Base-by-base conservation (phyloP, 1,284 basidiomycete species). In the Ustilago nuda region DNA sequence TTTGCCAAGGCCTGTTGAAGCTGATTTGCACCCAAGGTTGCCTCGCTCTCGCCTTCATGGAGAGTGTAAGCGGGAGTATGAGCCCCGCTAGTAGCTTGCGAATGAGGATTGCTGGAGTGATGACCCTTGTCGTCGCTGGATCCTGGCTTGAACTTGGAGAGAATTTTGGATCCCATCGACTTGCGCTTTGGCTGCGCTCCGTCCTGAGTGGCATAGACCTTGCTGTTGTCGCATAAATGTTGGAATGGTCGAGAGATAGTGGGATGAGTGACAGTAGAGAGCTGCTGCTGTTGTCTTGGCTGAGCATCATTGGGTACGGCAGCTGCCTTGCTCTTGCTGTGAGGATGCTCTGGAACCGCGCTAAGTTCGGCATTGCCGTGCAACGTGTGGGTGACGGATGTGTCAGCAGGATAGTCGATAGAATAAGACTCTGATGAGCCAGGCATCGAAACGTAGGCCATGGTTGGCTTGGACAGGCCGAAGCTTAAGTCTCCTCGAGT, bases 111-210 rank as follows among this genome's bases (percentile, higher is more conserved):
- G 30, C 43, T 41, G 15, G 51, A 5, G 15, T 35, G 12, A 11
- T 57, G 54, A 3, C 17, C 37, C 36, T 52, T 58, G 13, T 71
- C 61, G 33, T 71, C 57, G 8, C 39, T 27, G 4, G 64, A 52
- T 1, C 54, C 19, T 12, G 48, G 61, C 50, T 64, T 73, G 51
- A 73, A 41, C 56, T 71, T 77, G 55, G 66, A 63, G 17, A 73
- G 48, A 12, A 77, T 27, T 41, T 77, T 77, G 51, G 71, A 71
- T 23, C 75, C 67, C 23, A 77, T 66, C 39, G 75, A 77, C 33
- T 56, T 71, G 13, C 58, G 36, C 30, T 67, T 71, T 9, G 43
- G 15, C 7, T 33, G 19, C 5, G 56, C 9, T 6, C 13, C 27
- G 7, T 68, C 58, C 19, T 13, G 11, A 11, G 46, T 15, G 5